Evolutionary conservation across 1,284 basidiomycete genomes (phyloP).

Genomic region (Ganoderma lingzhi): DNA sequence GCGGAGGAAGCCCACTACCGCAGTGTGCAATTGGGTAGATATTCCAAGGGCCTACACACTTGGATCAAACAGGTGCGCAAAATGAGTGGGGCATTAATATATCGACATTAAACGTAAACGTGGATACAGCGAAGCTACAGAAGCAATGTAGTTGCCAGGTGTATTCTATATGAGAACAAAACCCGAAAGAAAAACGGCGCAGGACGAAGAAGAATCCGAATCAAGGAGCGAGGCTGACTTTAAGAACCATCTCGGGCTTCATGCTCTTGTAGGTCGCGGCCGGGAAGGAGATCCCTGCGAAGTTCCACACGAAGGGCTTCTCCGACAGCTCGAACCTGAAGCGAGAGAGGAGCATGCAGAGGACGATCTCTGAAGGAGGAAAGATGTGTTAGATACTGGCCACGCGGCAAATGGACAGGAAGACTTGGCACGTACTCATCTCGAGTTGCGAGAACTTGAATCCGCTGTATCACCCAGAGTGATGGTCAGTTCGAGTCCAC

Average conservation of each 20-base stretch:
- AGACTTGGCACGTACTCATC: conserved; percentile 17
- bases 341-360: conserved; percentile 20
- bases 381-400: background rate
- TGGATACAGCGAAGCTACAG: too few relatives aligned
- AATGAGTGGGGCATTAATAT: too few relatives aligned
- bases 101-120: too few relatives aligned
- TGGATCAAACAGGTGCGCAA: too few relatives aligned
- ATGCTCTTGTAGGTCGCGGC: conserved; percentile 22
- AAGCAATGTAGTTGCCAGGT: too few relatives aligned
- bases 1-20: too few relatives aligned
- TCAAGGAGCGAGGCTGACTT: conserved; percentile 12
- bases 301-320: conserved; percentile 35
- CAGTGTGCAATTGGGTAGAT: too few relatives aligned
- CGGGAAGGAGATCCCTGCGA: conserved; percentile 30
- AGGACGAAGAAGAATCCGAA: background rate
- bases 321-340: conserved; percentile 28
- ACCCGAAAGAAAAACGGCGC: background rate
- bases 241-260: conserved; percentile 31
- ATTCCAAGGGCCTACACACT: too few relatives aligned
- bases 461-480: conserved; percentile 12
- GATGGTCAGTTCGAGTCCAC: background rate
- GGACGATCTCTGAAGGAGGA: conserved; percentile 24
- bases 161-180: too few relatives aligned
- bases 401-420: background rate
- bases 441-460: conserved; percentile 28